phyloP scores from a whole-genome alignment of 106 monocot species.

The Dendrobium huoshanense region DNA sequence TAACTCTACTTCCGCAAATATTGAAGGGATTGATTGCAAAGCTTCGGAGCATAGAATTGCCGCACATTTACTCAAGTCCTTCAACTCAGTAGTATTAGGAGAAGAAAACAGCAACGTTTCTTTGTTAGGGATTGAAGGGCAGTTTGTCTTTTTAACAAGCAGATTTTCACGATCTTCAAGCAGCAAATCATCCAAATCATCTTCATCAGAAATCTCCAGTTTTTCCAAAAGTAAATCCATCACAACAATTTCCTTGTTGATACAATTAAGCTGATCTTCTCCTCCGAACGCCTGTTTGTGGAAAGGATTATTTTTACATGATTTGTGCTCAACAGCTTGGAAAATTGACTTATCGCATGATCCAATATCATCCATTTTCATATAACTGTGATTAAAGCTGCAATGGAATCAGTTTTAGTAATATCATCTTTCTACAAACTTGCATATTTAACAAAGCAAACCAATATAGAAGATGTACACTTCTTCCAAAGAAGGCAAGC shows the following conservation, averaged over 20 bases:
- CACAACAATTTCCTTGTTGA: background rate
- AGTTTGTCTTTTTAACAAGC: background rate
- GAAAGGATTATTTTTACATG: background rate
- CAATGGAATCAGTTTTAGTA: background rate
- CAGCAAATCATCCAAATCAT: constrained; percentile 1
- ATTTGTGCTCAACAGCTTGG: background rate
- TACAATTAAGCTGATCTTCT: background rate
- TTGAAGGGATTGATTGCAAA: background rate
- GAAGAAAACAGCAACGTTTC: background rate
- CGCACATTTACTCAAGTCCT: background rate
- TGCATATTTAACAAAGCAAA: background rate
- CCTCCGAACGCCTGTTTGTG: background rate
- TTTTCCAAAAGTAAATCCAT: background rate
- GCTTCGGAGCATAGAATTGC: background rate
- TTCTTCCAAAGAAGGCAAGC: background rate
- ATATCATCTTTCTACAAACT: background rate
- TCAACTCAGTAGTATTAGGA: background rate
- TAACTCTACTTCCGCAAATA: background rate
- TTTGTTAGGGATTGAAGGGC: background rate
- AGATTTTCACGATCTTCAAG: background rate
- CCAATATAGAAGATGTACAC: background rate
- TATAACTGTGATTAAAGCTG: background rate
- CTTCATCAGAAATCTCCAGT: background rate
- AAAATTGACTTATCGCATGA: background rate
- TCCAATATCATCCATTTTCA: background rate